A percentile compares a stretch with the other conserved stretches of the same genome.
Evolutionary conservation across 495 filamentous ascomycete species (phyloP).

Genomic region (Astrothelium macrocarpum): DNA sequence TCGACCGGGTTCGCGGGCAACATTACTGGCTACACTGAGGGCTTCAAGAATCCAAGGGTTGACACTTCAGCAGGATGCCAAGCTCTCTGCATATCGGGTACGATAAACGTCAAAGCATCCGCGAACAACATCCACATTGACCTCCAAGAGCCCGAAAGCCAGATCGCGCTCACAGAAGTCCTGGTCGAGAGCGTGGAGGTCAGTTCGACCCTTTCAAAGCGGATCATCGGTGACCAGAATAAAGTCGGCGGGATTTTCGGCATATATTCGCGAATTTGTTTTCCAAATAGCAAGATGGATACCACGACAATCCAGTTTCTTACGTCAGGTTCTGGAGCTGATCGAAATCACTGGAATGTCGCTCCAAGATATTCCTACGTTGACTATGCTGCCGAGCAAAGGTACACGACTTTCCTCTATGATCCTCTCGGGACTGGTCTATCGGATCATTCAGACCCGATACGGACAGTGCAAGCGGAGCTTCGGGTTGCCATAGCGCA

Average conservation of each 20-base stretch:
- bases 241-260: conserved; percentile 13
- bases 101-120: background rate
- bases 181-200: background rate
- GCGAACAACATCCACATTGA: background rate
- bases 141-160: background rate
- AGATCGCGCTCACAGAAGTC: background rate
- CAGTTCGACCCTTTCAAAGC: background rate
- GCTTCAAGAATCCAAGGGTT: too few relatives aligned
- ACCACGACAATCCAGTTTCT: conserved; percentile 25
- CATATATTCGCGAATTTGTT: conserved; percentile 26
- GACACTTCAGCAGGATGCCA: too few relatives aligned
- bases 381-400: conserved; percentile 27
- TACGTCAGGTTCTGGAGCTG: conserved; percentile 25
- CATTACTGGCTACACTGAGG: too few relatives aligned
- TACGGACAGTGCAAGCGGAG: conserved; percentile 31
- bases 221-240: background rate
- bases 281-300: conserved; percentile 14
- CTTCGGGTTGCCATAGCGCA: conserved; percentile 33
- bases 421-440: conserved; percentile 35
- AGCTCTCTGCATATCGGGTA: background rate
- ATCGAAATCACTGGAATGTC: conserved; percentile 29
- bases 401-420: conserved; percentile 36
- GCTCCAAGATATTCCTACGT: conserved; percentile 30
- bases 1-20: too few relatives aligned
- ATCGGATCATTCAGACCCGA: conserved; percentile 32